Conservation (phyloP, 257 asterid species). For the Euphrasia confusa region DNA sequence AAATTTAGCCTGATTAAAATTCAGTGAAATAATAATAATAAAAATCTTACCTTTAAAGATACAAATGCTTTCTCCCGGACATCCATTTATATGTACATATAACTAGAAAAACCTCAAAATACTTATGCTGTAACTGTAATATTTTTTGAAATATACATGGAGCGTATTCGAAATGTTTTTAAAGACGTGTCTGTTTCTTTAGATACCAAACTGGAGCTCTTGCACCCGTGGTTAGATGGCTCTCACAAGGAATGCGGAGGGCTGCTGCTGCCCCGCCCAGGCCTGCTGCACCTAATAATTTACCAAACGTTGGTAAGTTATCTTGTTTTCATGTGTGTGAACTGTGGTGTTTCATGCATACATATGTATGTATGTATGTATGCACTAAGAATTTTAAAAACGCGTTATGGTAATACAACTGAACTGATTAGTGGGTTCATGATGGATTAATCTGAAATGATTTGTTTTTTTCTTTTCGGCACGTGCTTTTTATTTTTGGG, state of each 20-base stretch:
- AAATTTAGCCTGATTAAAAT: not conserved
- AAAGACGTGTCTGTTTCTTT: constrained; percentile 20
- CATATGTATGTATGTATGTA: not conserved
- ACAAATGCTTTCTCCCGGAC: not conserved
- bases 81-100: not conserved
- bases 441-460: not conserved
- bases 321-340: not conserved
- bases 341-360: too few relatives aligned
- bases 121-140: too few relatives aligned
- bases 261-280: constrained; percentile 86
- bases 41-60: not conserved
- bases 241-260: constrained; percentile 77
- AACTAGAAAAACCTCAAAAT: not conserved
- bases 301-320: constrained; percentile 34
- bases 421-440: not conserved
- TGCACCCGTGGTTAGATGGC: constrained; percentile 75
- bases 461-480: not conserved
- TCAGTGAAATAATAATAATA: too few relatives aligned
- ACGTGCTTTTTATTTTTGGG: not conserved
- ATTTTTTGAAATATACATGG: not conserved
- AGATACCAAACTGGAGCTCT: constrained; percentile 92
- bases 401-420: not conserved
- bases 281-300: constrained; percentile 57
- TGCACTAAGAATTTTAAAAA: not conserved
- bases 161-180: not conserved